Evolutionary conservation across 495 filamentous ascomycete species (phyloP), one percentile per base, ranked within the genome.

Genomic region (Aspergillus conjunctus): DNA sequence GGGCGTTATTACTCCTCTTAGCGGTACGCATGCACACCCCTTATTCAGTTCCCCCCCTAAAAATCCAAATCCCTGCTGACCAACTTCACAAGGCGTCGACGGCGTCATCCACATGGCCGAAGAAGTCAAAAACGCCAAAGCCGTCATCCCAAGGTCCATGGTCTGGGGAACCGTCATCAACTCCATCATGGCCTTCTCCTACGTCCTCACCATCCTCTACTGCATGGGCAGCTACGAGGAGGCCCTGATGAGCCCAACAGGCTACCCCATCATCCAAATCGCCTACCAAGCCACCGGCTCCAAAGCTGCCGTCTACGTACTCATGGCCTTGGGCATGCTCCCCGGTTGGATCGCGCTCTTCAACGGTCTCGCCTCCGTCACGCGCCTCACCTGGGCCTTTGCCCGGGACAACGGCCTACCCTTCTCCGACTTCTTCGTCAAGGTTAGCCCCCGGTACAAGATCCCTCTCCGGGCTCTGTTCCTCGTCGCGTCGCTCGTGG

Each of bases 321-420:
- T 85, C 32, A 66, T 85, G 32, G 70, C 79, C 34, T 67, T 81
- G 51, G 70, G 62, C 7, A 70, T 67, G 39, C 55, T 71, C 2
- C 63, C 81, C n/a, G 73, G 75, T 44, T 71, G 74, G 56, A 74
- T 77, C 51, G 73, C 75, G 44, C 70, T 74, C 58, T 78, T 85
- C 65, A 79, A 76, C 51, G 69, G 77, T 20, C 66, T 83, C 4
- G 83, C 85, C 4, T 79, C 82, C 6, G 76, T 79, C 14, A 83
- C 80, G 2, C 76, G 86, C 20, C 77, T 83, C 49, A 73, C 73
- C 12, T 88, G 82, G 80, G 77, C 85, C 1, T 88, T 89, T 64
- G 83, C 86, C 10, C 68, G 85, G 7, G 86, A 89, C 65, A 68
- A 77, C 14, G 86, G 83, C 11, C 69, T 88, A 0, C 86, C 86